Conservation (phyloP, 768 basidiomycete genomes). For the Boletellus sp. region DNA sequence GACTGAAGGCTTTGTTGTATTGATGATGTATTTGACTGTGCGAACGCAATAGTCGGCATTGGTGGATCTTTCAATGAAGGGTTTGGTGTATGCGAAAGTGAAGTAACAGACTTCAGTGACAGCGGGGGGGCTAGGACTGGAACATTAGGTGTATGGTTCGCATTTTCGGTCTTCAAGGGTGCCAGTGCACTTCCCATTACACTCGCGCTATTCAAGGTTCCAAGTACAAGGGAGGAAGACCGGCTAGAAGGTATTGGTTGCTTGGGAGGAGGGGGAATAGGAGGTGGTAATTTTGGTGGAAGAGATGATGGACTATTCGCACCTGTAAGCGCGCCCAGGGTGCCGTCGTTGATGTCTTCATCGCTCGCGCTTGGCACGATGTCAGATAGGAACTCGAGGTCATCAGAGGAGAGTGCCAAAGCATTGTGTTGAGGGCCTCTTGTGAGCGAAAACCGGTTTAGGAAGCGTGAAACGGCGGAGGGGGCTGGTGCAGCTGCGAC, state of each 20-base stretch:
- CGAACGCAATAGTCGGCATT: conserved; percentile 1
- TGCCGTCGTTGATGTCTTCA: conserved; percentile 31
- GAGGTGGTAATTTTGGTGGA: conserved; percentile 45
- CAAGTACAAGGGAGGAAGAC: conserved; percentile 8
- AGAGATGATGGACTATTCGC: conserved; percentile 42
- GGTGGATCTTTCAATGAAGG: conserved; percentile 2
- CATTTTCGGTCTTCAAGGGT: background rate
- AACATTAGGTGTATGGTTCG: conserved; percentile 5
- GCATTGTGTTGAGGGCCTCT: conserved; percentile 44
- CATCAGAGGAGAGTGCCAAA: conserved; percentile 71
- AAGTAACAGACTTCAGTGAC: conserved; percentile 30
- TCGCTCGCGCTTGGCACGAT: conserved; percentile 52
- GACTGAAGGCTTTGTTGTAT: conserved; percentile 15
- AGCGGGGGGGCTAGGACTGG: conserved; percentile 22
- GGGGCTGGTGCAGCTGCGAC: conserved; percentile 31
- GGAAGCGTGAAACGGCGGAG: conserved; percentile 81
- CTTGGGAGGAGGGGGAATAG: conserved; percentile 35
- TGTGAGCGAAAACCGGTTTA: conserved; percentile 66
- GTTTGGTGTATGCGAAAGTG: conserved; percentile 14
- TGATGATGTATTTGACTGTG: conserved; percentile 4
- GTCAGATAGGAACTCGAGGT: conserved; percentile 78
- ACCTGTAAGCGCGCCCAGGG: conserved; percentile 38
- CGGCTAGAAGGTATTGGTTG: conserved; percentile 22
- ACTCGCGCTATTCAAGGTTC: background rate
- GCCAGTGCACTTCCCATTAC: background rate